These are phyloP conservation scores for Trichoderma brevicompactum DNA, from an alignment of 2,329 filamentous ascomycete species.

Conservation along the genomic window DNA sequence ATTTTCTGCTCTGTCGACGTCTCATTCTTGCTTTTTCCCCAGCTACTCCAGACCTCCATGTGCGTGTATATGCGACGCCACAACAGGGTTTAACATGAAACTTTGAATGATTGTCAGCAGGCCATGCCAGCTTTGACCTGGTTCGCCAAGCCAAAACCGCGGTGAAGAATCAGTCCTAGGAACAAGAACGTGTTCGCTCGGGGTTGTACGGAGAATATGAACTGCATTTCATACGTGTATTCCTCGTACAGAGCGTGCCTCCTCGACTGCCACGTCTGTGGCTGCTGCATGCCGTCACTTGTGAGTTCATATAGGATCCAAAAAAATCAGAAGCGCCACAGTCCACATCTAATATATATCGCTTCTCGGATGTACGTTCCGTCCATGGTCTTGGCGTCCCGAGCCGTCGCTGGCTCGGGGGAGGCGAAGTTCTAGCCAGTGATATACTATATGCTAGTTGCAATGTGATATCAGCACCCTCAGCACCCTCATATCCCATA, in stretches of 20 bases:
- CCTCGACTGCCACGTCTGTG: slow-evolving; percentile 19
- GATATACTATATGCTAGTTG: background rate
- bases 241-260: background rate
- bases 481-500: background rate
- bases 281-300: slow-evolving; percentile 16
- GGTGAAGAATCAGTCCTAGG: slow-evolving; percentile 8
- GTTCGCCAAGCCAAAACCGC: slow-evolving; percentile 21
- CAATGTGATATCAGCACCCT: background rate
- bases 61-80: slow-evolving; percentile 10
- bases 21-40: slow-evolving; percentile 2
- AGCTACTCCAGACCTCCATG: background rate
- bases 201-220: slow-evolving; percentile 2
- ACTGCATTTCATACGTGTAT: slow-evolving; percentile 1
- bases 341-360: background rate
- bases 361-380: slow-evolving; percentile 20
- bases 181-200: slow-evolving; percentile 16
- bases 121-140: slow-evolving; percentile 10
- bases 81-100: slow-evolving; percentile 1
- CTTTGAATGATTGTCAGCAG: slow-evolving; percentile 15
- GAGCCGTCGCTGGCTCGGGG: slow-evolving; percentile 3
- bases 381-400: slow-evolving; percentile 3
- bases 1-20: background rate
- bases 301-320: background rate
- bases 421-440: background rate
- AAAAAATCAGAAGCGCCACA: slow-evolving; percentile 4